Base-by-base conservation (phyloP, 768 basidiomycete species). In the Suillus brevipes region DNA sequence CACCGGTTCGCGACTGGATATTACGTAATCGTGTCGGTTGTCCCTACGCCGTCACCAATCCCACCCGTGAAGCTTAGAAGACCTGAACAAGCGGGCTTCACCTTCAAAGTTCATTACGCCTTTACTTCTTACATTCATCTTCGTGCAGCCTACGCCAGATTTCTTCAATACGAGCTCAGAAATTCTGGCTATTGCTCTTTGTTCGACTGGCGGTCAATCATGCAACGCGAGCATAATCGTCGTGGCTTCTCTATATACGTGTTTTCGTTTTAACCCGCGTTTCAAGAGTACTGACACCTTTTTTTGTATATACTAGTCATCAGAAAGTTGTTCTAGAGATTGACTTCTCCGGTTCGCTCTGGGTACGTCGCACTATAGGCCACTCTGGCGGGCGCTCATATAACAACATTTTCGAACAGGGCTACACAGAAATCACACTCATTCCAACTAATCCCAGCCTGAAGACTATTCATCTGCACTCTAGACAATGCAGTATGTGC, bases 271-370 rank as follows among this genome's bases (percentile, higher is more conserved):
- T 76, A 65, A 64, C 62, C 64, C 68, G 64, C 38, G 55, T 60
- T 60, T 60, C 45, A 59, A 62, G 62, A 75, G 71, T 79, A 67
- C 76, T 85, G 84, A 85, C 87, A 75, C 81, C 76, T 69, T 60
- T 5, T 66, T 71, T 74, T 77, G 83, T 87, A 76, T 89, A 76
- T 88, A 94, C 90, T 89, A 93, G 91, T 79, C 92, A 97, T 80
- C 97, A 98, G 85, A 94, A 94, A 76, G 95, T 97, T 60, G 92
- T 93, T 67, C 81, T 98, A 69, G 94, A 97, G 80, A 88, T 98
- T 66, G 94, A 96, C 82, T 95, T 97, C 76, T 84, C 89, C 9
- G 97, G 97, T 25, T 83, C 83, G 73, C 83, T 95, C 71, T 91
- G 91, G 86, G 95, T 92, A 79, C 68, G 87, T 74, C 40, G 61